Evolutionary conservation across 768 basidiomycete species (phyloP).

Genomic region (Xerocomellus intermedius): DNA sequence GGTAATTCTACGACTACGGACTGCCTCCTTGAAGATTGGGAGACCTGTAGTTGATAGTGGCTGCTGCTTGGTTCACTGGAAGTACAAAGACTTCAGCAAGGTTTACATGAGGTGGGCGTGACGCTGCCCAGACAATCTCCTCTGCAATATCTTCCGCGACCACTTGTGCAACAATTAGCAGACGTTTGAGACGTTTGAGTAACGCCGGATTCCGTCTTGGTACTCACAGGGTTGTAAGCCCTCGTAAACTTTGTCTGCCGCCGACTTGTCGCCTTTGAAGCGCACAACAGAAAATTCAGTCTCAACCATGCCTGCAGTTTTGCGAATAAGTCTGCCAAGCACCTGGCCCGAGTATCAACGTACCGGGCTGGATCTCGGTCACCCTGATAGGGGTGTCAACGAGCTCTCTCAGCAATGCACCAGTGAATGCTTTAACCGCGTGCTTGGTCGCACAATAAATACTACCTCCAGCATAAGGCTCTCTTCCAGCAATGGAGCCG

Average conservation of each 20-base stretch:
- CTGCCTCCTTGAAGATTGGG: slow-evolving; percentile 10
- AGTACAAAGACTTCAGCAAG: slow-evolving; percentile 78
- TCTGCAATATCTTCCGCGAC: slow-evolving; percentile 88
- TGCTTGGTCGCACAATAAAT: slow-evolving; percentile 93
- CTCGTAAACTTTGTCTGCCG: slow-evolving; percentile 88
- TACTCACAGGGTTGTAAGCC: slow-evolving; percentile 81
- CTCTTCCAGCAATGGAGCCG: slow-evolving; percentile 87
- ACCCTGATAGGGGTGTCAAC: slow-evolving; percentile 93
- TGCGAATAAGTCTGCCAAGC: neutral
- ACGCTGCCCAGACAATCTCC: slow-evolving; percentile 96
- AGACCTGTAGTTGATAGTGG: slow-evolving; percentile 58
- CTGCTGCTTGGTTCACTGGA: slow-evolving; percentile 77
- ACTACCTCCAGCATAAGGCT: slow-evolving; percentile 86
- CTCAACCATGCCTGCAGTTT: slow-evolving; percentile 69
- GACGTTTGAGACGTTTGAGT: neutral
- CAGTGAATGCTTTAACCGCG: slow-evolving; percentile 85
- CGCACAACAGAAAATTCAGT: slow-evolving; percentile 92
- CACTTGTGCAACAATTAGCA: slow-evolving; percentile 45
- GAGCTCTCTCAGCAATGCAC: slow-evolving; percentile 77
- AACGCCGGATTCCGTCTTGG: neutral
- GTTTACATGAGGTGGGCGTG: slow-evolving; percentile 90
- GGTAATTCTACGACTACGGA: neutral
- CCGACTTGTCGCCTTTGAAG: slow-evolving; percentile 78
- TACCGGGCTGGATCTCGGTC: slow-evolving; percentile 91
- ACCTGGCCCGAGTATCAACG: slow-evolving; percentile 14